phyloP scores from a whole-genome alignment of 192 early-diverging fungal species.

The Podila epicladia region DNA sequence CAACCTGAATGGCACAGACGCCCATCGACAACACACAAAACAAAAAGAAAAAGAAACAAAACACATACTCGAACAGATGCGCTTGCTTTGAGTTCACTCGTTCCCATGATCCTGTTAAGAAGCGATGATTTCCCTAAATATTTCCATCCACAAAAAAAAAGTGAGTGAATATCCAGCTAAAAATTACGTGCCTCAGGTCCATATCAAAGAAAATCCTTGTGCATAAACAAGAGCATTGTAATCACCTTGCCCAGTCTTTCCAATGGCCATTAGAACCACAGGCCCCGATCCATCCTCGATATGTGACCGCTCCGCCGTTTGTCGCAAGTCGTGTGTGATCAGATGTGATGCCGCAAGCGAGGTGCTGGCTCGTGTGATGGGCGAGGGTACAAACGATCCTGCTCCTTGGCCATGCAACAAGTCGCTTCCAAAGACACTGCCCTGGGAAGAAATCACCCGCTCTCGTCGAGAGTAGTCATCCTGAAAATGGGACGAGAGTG shows the following conservation, averaged over 20 bases:
- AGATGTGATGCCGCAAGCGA: conserved; percentile 14
- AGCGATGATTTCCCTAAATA: conserved; percentile 34
- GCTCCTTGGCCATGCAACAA: conserved; percentile 7
- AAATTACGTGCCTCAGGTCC: no score
- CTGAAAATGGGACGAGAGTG: not conserved
- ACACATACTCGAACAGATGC: conserved; percentile 40
- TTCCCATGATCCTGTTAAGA: conserved; percentile 49
- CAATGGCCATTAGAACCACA: conserved; percentile 43
- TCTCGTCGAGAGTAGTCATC: not conserved
- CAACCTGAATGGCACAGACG: not conserved
- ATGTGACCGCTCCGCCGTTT: conserved; percentile 23
- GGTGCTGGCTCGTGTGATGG: conserved; percentile 25
- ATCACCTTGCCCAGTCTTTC: conserved; percentile 41
- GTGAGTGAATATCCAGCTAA: no score
- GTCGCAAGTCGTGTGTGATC: conserved; percentile 37
- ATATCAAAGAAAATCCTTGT: not conserved
- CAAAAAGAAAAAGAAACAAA: not conserved
- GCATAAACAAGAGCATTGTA: not conserved
- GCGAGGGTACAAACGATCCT: conserved; percentile 14
- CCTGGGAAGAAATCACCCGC: not conserved
- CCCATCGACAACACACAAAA: not conserved
- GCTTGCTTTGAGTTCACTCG: conserved; percentile 45
- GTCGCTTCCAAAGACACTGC: not conserved
- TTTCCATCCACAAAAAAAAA: no score
- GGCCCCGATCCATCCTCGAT: conserved; percentile 42